A percentile compares a stretch with the other conserved stretches of the same genome.
phyloP scores from a whole-genome alignment of 2,329 filamentous ascomycete genomes.

The Uncinocarpus reesii region DNA sequence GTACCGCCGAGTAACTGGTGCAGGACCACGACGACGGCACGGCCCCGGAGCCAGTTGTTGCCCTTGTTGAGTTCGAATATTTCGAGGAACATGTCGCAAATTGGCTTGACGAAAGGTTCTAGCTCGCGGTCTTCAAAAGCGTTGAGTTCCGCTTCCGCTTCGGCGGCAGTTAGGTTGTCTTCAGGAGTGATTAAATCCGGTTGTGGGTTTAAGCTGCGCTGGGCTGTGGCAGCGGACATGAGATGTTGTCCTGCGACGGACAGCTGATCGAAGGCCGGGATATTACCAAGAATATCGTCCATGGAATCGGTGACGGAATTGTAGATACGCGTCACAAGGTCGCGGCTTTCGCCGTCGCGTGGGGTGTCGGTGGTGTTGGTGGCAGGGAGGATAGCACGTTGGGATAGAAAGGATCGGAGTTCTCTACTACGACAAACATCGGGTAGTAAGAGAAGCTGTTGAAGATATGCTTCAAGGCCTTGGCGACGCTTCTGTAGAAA shows the following conservation, averaged over 20 bases:
- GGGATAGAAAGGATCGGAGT: constrained; percentile 81
- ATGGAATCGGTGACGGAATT: constrained; percentile 96
- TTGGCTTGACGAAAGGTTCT: constrained; percentile 95
- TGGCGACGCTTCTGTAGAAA: constrained; percentile 81
- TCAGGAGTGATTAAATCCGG: constrained; percentile 29
- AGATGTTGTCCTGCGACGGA: constrained; percentile 87
- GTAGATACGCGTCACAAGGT: constrained; percentile 90
- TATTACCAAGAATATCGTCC: constrained; percentile 94
- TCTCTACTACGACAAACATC: constrained; percentile 92
- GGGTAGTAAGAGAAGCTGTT: constrained; percentile 70
- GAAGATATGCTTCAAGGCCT: constrained; percentile 75
- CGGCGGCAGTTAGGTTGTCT: constrained; percentile 47
- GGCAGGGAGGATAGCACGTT: constrained; percentile 60
- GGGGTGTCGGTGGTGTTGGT: constrained; percentile 49
- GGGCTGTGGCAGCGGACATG: constrained; percentile 43
- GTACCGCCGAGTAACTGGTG: constrained; percentile 93
- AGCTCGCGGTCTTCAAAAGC: constrained; percentile 84
- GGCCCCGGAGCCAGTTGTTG: constrained; percentile 92
- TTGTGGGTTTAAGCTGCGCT: constrained; percentile 32
- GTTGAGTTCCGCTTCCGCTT: constrained; percentile 87
- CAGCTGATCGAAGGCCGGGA: constrained; percentile 87
- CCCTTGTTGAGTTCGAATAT: constrained; percentile 88
- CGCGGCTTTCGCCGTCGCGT: constrained; percentile 55
- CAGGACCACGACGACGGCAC: constrained; percentile 89
- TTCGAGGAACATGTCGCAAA: constrained; percentile 94